Evolutionary conservation across 2,329 filamentous ascomycete species (phyloP), one percentile per base, ranked within the genome.

Genomic region (Nothophoma quercina): DNA sequence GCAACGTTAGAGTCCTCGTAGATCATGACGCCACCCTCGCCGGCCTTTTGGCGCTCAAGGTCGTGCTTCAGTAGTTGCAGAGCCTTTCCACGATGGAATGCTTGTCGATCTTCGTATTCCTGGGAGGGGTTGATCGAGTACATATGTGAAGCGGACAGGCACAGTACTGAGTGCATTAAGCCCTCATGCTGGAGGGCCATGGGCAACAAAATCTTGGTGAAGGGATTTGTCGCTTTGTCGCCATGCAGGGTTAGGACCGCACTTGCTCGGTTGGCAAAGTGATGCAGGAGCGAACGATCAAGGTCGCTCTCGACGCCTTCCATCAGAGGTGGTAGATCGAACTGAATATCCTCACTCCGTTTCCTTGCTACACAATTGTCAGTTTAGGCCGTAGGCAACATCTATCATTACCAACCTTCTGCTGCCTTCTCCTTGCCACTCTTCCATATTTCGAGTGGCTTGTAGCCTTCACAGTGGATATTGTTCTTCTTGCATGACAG

Each of bases 401-500:
- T 16, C 18, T 35, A 36, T 5, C 16, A 9, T 18, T 5, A 38
- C 63, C 28, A 29, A 83, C 81, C 78, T 72, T 91, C 86, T 77
- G 89, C 87, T 26, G 85, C 82, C 68, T 82, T 88, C 72, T 93
- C 89, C 70, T 85, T 91, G 22, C 91, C 91, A 68, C 90, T 93
- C 73, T 88, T 91, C 92, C 92, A 96, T 44, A 91, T 84, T 52
- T 90, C 88, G 71, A 91, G 91, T 56, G 91, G 88, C 42, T 90
- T 90, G 69, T 96, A 96, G 10, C 92, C 92, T 75, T 96, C 91
- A 70, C 92, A 96, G 10, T 93, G 85, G 10, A 96, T 90, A 7
- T 91, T 91, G 71, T 96, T 96, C 81, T 96, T 96, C 76, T 95
- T 88, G 69, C 92, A 96, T 66, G 96, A 96, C 74, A 91, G 82